These are phyloP conservation scores for Dichomitus squalens DNA, from an alignment of 1,284 basidiomycete genomes.

Conservation along the genomic window DNA sequence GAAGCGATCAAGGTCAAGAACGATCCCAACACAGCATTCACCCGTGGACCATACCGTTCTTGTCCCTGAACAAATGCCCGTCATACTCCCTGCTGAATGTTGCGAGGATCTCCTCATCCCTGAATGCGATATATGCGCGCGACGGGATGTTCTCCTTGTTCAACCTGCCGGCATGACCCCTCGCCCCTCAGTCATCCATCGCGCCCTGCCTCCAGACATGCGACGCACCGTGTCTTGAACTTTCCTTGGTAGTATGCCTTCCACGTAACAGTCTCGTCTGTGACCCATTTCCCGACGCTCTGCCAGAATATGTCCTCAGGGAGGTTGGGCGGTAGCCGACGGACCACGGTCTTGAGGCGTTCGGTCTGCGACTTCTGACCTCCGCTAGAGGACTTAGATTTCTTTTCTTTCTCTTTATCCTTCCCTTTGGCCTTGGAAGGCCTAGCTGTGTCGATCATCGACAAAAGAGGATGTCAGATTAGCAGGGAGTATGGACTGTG, in stretches of 20 bases:
- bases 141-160: constrained; percentile 85
- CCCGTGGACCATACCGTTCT: constrained; percentile 64
- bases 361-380: constrained; percentile 38
- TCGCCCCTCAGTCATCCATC: background rate
- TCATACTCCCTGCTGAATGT: constrained; percentile 86
- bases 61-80: constrained; percentile 91
- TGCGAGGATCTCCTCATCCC: constrained; percentile 69
- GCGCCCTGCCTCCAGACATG: background rate
- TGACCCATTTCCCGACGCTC: constrained; percentile 84
- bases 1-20: background rate
- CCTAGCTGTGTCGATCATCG: constrained; percentile 3
- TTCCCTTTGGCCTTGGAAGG: constrained; percentile 16
- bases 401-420: constrained; percentile 28
- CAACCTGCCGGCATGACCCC: constrained; percentile 42
- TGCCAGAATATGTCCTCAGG: constrained; percentile 95
- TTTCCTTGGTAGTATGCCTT: constrained; percentile 72
- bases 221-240: constrained; percentile 67
- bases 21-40: background rate
- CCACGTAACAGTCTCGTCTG: constrained; percentile 72
- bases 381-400: constrained; percentile 19
- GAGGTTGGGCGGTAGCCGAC: constrained; percentile 88
- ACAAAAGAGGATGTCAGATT: constrained; percentile 2
- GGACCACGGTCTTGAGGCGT: constrained; percentile 87
- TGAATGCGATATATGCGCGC: constrained; percentile 93
- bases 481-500: background rate